These are phyloP conservation scores for Pueraria montana DNA, from an alignment of 306 rosid genomes.

Conservation along the genomic window DNA sequence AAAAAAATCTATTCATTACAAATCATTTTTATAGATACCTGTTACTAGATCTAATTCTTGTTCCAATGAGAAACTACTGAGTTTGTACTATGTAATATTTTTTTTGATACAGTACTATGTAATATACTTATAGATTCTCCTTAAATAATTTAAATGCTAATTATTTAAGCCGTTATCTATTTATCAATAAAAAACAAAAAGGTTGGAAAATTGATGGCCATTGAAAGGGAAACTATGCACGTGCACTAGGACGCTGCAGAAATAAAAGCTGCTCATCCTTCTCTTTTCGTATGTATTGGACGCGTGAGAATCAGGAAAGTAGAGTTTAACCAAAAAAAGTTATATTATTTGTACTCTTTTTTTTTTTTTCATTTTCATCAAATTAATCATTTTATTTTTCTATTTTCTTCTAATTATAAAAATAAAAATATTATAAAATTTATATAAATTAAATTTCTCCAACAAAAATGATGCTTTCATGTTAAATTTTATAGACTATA, in stretches of 20 bases:
- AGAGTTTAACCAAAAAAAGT: background rate
- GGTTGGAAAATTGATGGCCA: background rate
- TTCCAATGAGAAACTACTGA: too few relatives aligned
- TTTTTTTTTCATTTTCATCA: background rate
- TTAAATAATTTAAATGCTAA: background rate
- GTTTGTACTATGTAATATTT: too few relatives aligned
- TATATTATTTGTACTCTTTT: background rate
- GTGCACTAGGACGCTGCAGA: background rate
- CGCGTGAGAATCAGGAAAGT: background rate
- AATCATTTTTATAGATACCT: too few relatives aligned
- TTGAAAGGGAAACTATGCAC: constrained; percentile 1
- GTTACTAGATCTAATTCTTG: too few relatives aligned
- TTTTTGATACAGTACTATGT: too few relatives aligned
- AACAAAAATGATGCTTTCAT: background rate
- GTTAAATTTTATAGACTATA: background rate
- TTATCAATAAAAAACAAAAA: background rate
- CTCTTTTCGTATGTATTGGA: background rate
- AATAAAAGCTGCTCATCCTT: background rate
- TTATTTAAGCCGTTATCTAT: background rate
- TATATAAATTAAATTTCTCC: background rate
- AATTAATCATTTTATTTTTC: background rate
- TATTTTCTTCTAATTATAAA: background rate
- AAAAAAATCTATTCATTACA: too few relatives aligned
- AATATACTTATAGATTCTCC: too few relatives aligned
- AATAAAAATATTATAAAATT: background rate